Base-by-base conservation (phyloP, 208 protist species). In the Zelonia costaricensis region DNA sequence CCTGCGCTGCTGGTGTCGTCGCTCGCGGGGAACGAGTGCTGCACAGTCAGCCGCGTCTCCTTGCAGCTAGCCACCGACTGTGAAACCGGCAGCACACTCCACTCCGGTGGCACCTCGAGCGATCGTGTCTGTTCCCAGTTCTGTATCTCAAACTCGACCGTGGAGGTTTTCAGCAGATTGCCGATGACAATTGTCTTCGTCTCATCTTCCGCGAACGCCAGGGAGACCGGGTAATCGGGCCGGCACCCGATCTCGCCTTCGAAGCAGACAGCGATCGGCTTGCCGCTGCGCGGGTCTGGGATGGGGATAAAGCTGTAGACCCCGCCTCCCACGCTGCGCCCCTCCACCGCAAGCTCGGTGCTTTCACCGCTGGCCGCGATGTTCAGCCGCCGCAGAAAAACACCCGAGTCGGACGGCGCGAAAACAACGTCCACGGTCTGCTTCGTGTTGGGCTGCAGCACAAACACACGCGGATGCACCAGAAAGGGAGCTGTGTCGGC, bases 121-220 rank as follows among this genome's bases (percentile, higher is more conserved):
- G 42, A n/a, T 4, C 52, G 58, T 20, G 66, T 79, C 23, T 77
- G 70, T 27, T 65, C 44, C 54, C 70, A 64, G 33, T 74, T 64
- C 39, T 61, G 43, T 12, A 66, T 10, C 9, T 62, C 58, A 23
- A 51, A 73, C 36, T 73, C 66, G 3, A 62, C 18, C 16, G 15
- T 73, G 27, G 46, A 38, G 9, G 44, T 58, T 20, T 73, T 73
- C 3, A 52, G 43, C 1, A 73, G 52, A 45, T 62, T 66, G 8
- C 66, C 66, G 30, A 73, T 23, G 10, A 65, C 42, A 33, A 73
- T 20, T 18, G 43, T 73, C 35, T 73, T 73, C n/a, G 23, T 49
- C 25, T 73, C 66, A 13, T 36, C 40, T 18, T 65, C 58, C 15
- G 31, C 58, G 40, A 73, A 73, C 9, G 51, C 36, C 13, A 73